A percentile compares a stretch with the other conserved stretches of the same genome.
phyloP scores from a whole-genome alignment of 2,329 filamentous ascomycete genomes.

The Apiospora saccharicola region DNA sequence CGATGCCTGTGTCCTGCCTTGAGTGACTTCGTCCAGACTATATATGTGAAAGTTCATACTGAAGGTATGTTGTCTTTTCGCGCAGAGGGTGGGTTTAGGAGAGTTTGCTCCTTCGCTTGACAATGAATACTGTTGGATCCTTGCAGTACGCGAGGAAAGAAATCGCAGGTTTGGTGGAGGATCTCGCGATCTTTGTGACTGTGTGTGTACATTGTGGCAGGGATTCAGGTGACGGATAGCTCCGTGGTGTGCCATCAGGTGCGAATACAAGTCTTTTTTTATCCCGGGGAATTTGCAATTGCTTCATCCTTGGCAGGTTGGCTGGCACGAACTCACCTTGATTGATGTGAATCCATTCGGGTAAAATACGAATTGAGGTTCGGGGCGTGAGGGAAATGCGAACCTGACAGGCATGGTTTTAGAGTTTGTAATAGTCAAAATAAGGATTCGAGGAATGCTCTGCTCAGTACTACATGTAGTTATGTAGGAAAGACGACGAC shows the following conservation, averaged over 20 bases:
- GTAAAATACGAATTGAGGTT: not conserved
- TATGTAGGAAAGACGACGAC: too few species aligned
- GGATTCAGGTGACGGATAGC: not conserved
- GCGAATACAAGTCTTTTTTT: not conserved
- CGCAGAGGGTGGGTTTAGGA: not conserved
- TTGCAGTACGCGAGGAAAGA: not conserved
- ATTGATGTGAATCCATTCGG: not conserved
- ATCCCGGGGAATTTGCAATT: not conserved
- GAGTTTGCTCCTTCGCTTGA: not conserved
- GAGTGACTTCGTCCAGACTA: not conserved
- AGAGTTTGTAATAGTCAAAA: not conserved
- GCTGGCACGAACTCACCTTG: not conserved
- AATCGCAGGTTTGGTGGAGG: constrained; percentile 2
- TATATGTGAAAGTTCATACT: not conserved
- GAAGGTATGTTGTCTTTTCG: not conserved
- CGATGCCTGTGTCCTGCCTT: not conserved
- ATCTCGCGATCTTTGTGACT: not conserved
- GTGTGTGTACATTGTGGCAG: not conserved
- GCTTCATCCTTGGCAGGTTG: not conserved
- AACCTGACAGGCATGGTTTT: not conserved
- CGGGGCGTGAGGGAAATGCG: not conserved
- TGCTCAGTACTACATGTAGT: not conserved
- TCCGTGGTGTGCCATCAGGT: not conserved
- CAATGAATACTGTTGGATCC: not conserved
- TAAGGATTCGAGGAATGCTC: not conserved